Evolutionary conservation across 345 rosid genomes (phyloP).

Genomic region (Euphorbia peplus): DNA sequence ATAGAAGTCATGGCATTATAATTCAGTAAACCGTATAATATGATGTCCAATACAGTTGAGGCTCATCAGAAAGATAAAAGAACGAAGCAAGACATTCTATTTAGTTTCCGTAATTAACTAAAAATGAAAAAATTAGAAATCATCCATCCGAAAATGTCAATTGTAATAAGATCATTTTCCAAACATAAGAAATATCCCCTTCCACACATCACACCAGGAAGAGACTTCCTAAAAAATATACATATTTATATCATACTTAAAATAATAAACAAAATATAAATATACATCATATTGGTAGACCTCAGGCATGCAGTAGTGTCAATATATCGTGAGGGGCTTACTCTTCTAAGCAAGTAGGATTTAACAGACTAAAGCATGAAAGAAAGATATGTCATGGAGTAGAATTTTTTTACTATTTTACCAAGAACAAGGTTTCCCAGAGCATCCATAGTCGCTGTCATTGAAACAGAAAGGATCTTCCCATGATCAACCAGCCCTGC

Average conservation of each 20-base stretch:
- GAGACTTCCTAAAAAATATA: neutral
- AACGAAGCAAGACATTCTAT: neutral
- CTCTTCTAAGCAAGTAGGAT: neutral
- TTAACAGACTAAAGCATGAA: neutral
- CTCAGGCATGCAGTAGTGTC: neutral
- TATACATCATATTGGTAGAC: neutral
- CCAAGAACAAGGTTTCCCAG: conserved; percentile 80
- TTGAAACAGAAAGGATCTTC: conserved; percentile 60
- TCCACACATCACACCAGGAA: neutral
- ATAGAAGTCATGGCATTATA: neutral
- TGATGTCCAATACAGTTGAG: neutral
- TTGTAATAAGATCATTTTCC: neutral
- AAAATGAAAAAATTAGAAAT: neutral
- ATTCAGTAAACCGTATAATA: neutral
- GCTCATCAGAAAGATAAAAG: neutral
- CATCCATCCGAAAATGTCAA: neutral
- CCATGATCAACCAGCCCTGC: conserved; percentile 36
- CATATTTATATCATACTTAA: neutral
- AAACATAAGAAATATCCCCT: neutral
- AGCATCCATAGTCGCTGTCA: conserved; percentile 80
- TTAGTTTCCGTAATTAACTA: neutral
- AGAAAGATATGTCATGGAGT: neutral
- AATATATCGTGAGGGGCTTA: neutral
- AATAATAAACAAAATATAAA: neutral
- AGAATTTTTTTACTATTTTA: conserved; percentile 26